Base-by-base conservation (phyloP, 2,329 filamentous ascomycete genomes). In the Pseudocercospora fuligena region DNA sequence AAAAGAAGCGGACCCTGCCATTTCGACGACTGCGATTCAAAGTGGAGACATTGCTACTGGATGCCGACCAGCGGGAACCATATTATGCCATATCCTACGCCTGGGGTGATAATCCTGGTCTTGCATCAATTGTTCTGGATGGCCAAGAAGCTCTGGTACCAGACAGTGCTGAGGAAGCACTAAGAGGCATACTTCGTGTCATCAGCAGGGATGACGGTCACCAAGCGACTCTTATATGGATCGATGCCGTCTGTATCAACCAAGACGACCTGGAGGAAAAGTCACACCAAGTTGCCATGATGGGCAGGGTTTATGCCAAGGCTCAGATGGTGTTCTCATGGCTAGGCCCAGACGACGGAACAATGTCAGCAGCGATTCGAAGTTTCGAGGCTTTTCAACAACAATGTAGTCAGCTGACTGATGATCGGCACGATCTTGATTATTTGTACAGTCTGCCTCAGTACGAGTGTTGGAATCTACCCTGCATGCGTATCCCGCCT, bases 71-170 rank as follows among this genome's bases (percentile, higher is more conserved):
- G 6, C 43, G 5, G 1, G 27, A 16, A 21, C 27, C 47, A 16
- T 64, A 59, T 12, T 49, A 51, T 29, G 40, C 53, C 40, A 59
- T 64, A n/a, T 64, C 61, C 14, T 64, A 64, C n/a, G 47, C 53
- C 4, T 64, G 61, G 61, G 61, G 53, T 25, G 53, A 47, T 3
- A 51, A 58, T 4, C 61, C 61, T 14, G 61, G 54, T 8, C n/a
- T 25, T n/a, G 53, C 61, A 12, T 21, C n/a, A 16, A 59, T 64
- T 7, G 2, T 59, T 8, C 53, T 64, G 6, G 53, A 60, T 21
- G 54, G 54, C 3, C 12, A 23, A n/a, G 61, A 64, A 40, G 54
- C n/a, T 9, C 12, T 14, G 1, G 40, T 64, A 12, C 61, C 61
- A 29, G 40, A 19, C 12, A 64, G 61, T 43, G 53, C 61, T 12